These are phyloP conservation scores for Xylariaceae sp. DNA, from an alignment of 2,329 filamentous ascomycete species.

Conservation along the genomic window DNA sequence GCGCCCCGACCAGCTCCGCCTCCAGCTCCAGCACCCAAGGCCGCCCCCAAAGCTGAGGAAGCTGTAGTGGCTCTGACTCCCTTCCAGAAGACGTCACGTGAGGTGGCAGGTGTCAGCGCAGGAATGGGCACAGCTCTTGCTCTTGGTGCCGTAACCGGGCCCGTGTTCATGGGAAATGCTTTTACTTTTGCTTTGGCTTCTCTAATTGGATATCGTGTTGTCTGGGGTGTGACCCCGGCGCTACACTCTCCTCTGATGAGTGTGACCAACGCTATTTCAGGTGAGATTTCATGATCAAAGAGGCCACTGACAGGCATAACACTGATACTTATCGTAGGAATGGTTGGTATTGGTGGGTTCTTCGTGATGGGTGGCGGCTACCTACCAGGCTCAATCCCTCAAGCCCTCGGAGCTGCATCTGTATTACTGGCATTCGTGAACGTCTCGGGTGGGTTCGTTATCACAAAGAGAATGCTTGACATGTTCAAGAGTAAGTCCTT, in stretches of 20 bases:
- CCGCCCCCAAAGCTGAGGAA: constrained; percentile 41
- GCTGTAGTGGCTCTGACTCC: constrained; percentile 68
- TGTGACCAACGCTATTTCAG: constrained; percentile 88
- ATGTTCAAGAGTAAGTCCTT: constrained; percentile 68
- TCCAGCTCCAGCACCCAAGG: constrained; percentile 45
- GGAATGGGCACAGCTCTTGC: constrained; percentile 73
- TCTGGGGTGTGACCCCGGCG: constrained; percentile 81
- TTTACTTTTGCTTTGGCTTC: constrained; percentile 83
- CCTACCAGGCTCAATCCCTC: constrained; percentile 72
- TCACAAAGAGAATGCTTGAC: constrained; percentile 90
- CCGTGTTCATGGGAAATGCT: constrained; percentile 82
- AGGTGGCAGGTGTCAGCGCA: constrained; percentile 70
- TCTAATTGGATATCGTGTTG: constrained; percentile 80
- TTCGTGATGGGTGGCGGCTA: constrained; percentile 86
- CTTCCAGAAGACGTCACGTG: constrained; percentile 73
- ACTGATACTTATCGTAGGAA: constrained; percentile 43
- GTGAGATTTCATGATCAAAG: constrained; percentile 28
- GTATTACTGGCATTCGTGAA: constrained; percentile 86
- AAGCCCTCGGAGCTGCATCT: constrained; percentile 71
- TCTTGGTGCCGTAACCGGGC: constrained; percentile 75
- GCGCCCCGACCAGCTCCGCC: constrained; percentile 64
- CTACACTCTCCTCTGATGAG: constrained; percentile 89
- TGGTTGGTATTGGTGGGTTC: constrained; percentile 84
- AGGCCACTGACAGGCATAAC: not conserved
- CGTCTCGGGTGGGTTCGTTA: constrained; percentile 82